phyloP scores from a whole-genome alignment of 1,139 yeast species.

The Suhomyces panamericanus region DNA sequence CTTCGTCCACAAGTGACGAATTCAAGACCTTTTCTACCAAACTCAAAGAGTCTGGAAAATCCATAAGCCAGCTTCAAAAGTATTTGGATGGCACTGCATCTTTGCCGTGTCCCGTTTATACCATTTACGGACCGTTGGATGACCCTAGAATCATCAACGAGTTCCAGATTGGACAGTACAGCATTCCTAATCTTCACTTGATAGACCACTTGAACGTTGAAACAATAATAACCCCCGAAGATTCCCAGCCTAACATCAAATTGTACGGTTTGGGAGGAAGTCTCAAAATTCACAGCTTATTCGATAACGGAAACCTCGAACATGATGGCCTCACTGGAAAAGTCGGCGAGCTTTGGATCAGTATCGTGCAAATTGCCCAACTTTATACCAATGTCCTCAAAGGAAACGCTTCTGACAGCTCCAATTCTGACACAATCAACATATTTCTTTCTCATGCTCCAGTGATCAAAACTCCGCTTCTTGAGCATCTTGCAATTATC shows the following conservation, averaged over 20 bases:
- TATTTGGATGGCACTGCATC: slow-evolving; percentile 49
- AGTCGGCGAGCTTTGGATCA: slow-evolving; percentile 75
- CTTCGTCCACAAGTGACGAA: slow-evolving; percentile 4
- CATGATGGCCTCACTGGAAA: slow-evolving; percentile 47
- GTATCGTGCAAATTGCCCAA: slow-evolving; percentile 69
- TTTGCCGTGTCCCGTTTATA: slow-evolving; percentile 67
- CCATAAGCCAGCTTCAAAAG: slow-evolving; percentile 55
- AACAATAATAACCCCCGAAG: slow-evolving; percentile 37
- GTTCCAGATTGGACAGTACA: slow-evolving; percentile 54
- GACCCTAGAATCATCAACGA: slow-evolving; percentile 66
- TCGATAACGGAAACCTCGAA: slow-evolving; percentile 58
- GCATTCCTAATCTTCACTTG: slow-evolving; percentile 56
- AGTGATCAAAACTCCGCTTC: slow-evolving; percentile 60
- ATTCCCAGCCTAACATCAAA: slow-evolving; percentile 47
- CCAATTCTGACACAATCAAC: slow-evolving; percentile 45
- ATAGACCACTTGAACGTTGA: slow-evolving; percentile 58
- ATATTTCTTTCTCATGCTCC: slow-evolving; percentile 70
- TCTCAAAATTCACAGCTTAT: slow-evolving; percentile 62
- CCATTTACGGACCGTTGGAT: slow-evolving; percentile 75
- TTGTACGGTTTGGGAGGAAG: slow-evolving; percentile 76
- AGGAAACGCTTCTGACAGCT: not conserved
- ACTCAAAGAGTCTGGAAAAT: slow-evolving; percentile 25
- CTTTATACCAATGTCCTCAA: slow-evolving; percentile 23
- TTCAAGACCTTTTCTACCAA: slow-evolving; percentile 6
- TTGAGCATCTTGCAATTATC: slow-evolving; percentile 67